Evolutionary conservation across 805 yeast species (phyloP).

Genomic region (Candida sonorensis): DNA sequence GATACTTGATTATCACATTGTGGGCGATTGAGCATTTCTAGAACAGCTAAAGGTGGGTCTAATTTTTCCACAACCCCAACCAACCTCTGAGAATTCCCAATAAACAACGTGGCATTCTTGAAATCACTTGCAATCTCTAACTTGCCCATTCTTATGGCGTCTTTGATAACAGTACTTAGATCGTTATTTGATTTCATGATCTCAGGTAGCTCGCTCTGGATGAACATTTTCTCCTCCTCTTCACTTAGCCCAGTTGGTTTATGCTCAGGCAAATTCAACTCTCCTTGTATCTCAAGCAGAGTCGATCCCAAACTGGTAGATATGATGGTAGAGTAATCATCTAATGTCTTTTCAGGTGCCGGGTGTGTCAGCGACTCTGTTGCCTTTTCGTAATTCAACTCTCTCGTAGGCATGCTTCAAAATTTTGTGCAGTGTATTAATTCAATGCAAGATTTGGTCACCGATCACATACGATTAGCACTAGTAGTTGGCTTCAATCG

Average conservation of each 20-base stretch:
- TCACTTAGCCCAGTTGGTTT: conserved; percentile 27
- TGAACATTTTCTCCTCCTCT: conserved; percentile 30
- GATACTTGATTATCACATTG: too few species aligned
- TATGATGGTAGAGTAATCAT: conserved; percentile 22
- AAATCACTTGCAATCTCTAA: conserved; percentile 39
- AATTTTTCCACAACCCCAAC: conserved; percentile 53
- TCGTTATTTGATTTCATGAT: conserved; percentile 2
- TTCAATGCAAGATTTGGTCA: too few species aligned
- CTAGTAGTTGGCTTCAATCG: too few species aligned
- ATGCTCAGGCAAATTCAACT: conserved; percentile 42
- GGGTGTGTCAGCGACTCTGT: conserved; percentile 5
- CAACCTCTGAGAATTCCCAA: conserved; percentile 66
- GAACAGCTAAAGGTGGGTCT: conserved; percentile 59
- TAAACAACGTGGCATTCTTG: conserved; percentile 46
- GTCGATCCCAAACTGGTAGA: conserved; percentile 54
- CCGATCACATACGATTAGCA: too few species aligned
- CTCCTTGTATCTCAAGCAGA: conserved; percentile 70
- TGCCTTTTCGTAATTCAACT: conserved; percentile 13
- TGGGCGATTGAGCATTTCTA: conserved; percentile 31
- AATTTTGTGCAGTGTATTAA: too few species aligned
- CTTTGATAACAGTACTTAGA: conserved; percentile 4
- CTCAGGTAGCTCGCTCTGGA: conserved; percentile 21
- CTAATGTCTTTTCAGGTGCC: conserved; percentile 1
- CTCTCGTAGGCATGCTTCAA: conserved; percentile 22
- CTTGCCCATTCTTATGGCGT: conserved; percentile 47